Base-by-base conservation (phyloP, 2,329 filamentous ascomycete genomes). In the Aspergillus fischeri region DNA sequence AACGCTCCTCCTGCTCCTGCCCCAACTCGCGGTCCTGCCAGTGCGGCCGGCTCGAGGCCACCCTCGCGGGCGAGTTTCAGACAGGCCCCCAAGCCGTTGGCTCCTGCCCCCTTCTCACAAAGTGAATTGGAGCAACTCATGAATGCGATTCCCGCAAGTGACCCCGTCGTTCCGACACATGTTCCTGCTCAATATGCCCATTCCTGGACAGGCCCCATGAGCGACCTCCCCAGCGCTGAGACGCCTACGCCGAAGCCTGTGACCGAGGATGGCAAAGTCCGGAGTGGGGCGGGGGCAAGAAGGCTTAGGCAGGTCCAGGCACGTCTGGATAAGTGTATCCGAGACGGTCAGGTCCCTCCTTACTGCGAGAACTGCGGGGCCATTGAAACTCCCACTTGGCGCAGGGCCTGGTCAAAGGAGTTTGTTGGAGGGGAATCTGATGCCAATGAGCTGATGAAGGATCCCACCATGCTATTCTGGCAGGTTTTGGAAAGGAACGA, bases 321-420 rank as follows among this genome's bases (percentile, higher is more conserved):
- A 25, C 80, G 80, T 51, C 71, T 87, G 24, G 77, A 83, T 45
- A 72, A 77, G 55, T 80, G 82, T 24, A 86, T 97, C 54, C 81
- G 82, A n/a, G 85, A 86, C 54, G 94, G 94, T 4, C 84, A 92
- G 63, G 88, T 92, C 80, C 94, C 94, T 0, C 88, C 89, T 1
- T 97, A 88, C 68, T 99, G 94, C 72, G 85, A 85, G 61, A 96
- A 97, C 67, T 99, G 94, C 67, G 94, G 94, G 5, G 90, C 92
- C 6, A 96, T 99, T 56, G 90, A 97, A 67, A 99, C 94, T 0
- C 91, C 93, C 0, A 97, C 93, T 0, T 99, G 94, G 94, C 87
- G 94, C 59, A 94, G 93, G 68, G 91, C 94, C 11, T 97, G 89
- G 82, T 86, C 86, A n/a, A 91, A 91, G 67, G 81, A 90, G 7